These are phyloP conservation scores for Obba rivulosa DNA, from an alignment of 768 basidiomycete species.

Conservation along the genomic window DNA sequence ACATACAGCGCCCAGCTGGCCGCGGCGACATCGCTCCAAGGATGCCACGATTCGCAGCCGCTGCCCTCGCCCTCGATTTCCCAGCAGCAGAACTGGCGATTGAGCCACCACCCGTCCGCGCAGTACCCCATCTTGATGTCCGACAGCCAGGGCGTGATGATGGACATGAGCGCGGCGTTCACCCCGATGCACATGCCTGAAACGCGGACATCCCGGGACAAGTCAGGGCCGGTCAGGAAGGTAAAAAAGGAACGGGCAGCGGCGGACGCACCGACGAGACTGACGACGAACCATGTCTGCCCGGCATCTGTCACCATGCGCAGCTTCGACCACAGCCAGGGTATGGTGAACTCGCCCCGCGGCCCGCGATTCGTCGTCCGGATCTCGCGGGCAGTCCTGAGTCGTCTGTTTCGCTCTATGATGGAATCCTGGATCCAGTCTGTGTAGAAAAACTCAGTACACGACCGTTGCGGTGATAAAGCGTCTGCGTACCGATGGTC, in stretches of 20 bases:
- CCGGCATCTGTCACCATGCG: slow-evolving; percentile 59
- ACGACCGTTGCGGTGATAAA: slow-evolving; percentile 5
- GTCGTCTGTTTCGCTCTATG: slow-evolving; percentile 76
- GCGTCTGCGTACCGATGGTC: slow-evolving; percentile 68
- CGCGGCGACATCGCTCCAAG: slow-evolving; percentile 72
- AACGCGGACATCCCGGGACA: neutral
- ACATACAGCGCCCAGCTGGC: slow-evolving; percentile 86
- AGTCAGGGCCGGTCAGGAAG: neutral
- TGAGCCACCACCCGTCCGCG: slow-evolving; percentile 96
- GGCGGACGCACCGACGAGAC: slow-evolving; percentile 64
- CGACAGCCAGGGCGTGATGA: slow-evolving; percentile 94
- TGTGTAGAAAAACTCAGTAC: slow-evolving; percentile 25
- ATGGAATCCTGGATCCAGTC: slow-evolving; percentile 98
- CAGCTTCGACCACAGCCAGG: slow-evolving; percentile 59
- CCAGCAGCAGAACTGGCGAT: slow-evolving; percentile 98
- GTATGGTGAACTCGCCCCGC: slow-evolving; percentile 44
- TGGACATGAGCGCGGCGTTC: slow-evolving; percentile 93
- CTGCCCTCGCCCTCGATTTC: slow-evolving; percentile 83
- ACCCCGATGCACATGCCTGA: slow-evolving; percentile 86
- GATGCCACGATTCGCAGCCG: slow-evolving; percentile 86
- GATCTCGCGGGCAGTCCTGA: slow-evolving; percentile 50
- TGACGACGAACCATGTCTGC: slow-evolving; percentile 91
- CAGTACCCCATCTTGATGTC: slow-evolving; percentile 99
- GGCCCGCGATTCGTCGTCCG: slow-evolving; percentile 39
- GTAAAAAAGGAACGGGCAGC: neutral